These are phyloP conservation scores for Alternaria postmessia DNA, from an alignment of 2,329 filamentous ascomycete species.

Conservation along the genomic window DNA sequence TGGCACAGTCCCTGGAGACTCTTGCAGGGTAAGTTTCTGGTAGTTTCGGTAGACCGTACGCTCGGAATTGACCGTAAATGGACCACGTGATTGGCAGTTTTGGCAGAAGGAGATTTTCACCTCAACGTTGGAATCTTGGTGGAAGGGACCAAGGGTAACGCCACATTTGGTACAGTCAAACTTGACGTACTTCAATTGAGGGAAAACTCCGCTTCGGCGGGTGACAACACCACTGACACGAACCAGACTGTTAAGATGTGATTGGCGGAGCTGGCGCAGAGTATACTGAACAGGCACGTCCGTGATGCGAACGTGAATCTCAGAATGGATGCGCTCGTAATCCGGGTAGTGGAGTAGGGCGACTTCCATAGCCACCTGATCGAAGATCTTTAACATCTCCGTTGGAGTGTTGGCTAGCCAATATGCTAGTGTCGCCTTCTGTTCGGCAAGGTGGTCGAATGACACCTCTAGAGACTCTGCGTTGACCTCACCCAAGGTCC, in stretches of 20 bases:
- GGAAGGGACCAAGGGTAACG: conserved; percentile 90
- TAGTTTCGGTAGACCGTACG: conserved; percentile 99
- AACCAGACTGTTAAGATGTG: conserved; percentile 93
- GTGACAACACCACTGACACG: conserved; percentile 96
- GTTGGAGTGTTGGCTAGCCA: conserved; percentile 94
- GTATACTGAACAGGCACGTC: conserved; percentile 96
- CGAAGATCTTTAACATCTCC: conserved; percentile 96
- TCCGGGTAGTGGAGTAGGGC: conserved; percentile 96
- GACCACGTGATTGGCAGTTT: conserved; percentile 92
- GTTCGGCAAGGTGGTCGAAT: conserved; percentile 87
- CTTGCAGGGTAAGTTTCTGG: conserved; percentile 95
- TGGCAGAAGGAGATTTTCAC: conserved; percentile 97
- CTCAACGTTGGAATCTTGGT: conserved; percentile 95
- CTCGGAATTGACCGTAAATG: conserved; percentile 94
- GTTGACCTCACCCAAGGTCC: conserved; percentile 96
- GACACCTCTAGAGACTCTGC: conserved; percentile 96
- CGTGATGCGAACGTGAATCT: conserved; percentile 96
- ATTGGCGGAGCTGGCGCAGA: conserved; percentile 91
- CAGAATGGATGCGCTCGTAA: conserved; percentile 95
- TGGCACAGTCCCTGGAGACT: conserved; percentile 95
- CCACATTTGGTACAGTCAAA: conserved; percentile 97
- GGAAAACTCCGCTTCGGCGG: conserved; percentile 91
- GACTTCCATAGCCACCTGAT: conserved; percentile 95
- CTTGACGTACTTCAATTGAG: conserved; percentile 97
- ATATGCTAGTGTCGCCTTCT: conserved; percentile 93